Base-by-base conservation (phyloP, 208 protist genomes). In the Acanthamoeba quina region DNA sequence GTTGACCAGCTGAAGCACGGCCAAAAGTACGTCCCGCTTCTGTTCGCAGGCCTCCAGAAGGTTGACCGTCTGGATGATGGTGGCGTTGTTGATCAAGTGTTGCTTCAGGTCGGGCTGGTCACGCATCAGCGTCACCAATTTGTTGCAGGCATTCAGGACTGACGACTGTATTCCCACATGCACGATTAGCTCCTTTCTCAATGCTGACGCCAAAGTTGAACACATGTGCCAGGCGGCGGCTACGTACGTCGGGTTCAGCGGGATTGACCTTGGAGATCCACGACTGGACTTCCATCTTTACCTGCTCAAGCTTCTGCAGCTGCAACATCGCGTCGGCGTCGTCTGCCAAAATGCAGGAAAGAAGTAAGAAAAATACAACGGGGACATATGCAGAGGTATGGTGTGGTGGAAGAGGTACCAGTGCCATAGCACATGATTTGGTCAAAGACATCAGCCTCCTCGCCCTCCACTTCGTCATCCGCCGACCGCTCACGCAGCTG, bases 1-100 rank as follows among this genome's bases (percentile, higher is more conserved):
- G 29, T 93, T 93, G 34, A 93, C 70, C 6, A 93, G 54, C 68
- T 93, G 64, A 9, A 93, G 90, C 24, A 83, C 70, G 4, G 90
- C 90, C 34, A 68, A n/a, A 19, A 93, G 90, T 15, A 93, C 62
- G 17, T 83, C 70, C 52, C 90, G 29, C 52, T 83, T 56, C 49
- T 93, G 62, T 41, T 93, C 70, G 47, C 49, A 49, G 52, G 90
- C 37, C 62, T 93, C 90, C 3, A 93, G 49, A 5, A 93, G n/a
- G 34, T 93, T 93, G 34, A 93, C 52, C 13, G 70, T 76, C 26
- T 93, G 90, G 49, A 93, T 93, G 90, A 93, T 93, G 26, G 90
- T 82, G 70, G 90, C 56, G 34, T 93, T 93, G 90, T 76, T 60
- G 94, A 97, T 97, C 13, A 97, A 60, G 0, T 97, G 82, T 31